Conservation (phyloP, 1,139 yeast genomes). For the Lodderomyces pseudojiufengensis region DNA sequence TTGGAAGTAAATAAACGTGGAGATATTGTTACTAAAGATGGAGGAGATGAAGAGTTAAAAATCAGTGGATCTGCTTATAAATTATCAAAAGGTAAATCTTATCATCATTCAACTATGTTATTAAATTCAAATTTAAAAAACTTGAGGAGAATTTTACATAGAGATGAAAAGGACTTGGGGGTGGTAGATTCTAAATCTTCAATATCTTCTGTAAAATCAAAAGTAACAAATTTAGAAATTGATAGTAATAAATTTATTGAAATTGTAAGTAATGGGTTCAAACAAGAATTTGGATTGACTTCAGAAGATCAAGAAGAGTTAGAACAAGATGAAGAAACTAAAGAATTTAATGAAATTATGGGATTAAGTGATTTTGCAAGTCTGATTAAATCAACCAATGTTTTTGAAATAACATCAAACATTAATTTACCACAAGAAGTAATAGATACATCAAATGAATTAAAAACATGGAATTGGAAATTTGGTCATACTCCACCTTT, state of each 20-base stretch:
- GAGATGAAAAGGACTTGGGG: slow-evolving; percentile 44
- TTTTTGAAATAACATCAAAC: slow-evolving; percentile 22
- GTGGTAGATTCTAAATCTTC: slow-evolving; percentile 53
- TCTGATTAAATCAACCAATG: slow-evolving; percentile 11
- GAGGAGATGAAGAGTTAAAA: slow-evolving; percentile 49
- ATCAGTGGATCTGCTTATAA: slow-evolving; percentile 92
- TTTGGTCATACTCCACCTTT: slow-evolving; percentile 72
- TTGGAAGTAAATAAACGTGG: slow-evolving; percentile 63
- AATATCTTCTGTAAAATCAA: slow-evolving; percentile 74
- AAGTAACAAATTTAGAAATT: slow-evolving; percentile 63
- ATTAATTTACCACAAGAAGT: slow-evolving; percentile 48
- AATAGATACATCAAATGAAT: slow-evolving; percentile 34
- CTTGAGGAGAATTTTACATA: slow-evolving; percentile 54
- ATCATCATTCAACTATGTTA: slow-evolving; percentile 97
- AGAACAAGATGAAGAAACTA: slow-evolving; percentile 20
- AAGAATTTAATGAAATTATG: slow-evolving; percentile 25
- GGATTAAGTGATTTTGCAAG: slow-evolving; percentile 33
- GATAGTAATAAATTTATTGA: slow-evolving; percentile 45
- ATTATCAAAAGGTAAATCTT: slow-evolving; percentile 74
- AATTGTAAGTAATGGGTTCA: slow-evolving; percentile 45
- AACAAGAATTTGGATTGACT: slow-evolving; percentile 24
- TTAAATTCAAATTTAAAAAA: slow-evolving; percentile 59
- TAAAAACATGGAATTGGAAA: slow-evolving; percentile 65
- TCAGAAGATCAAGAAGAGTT: slow-evolving; percentile 12
- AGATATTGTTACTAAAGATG: slow-evolving; percentile 64